Evolutionary conservation across 2,329 filamentous ascomycete species (phyloP), one percentile per base, ranked within the genome.

Genomic region (Exophiala calicioides): DNA sequence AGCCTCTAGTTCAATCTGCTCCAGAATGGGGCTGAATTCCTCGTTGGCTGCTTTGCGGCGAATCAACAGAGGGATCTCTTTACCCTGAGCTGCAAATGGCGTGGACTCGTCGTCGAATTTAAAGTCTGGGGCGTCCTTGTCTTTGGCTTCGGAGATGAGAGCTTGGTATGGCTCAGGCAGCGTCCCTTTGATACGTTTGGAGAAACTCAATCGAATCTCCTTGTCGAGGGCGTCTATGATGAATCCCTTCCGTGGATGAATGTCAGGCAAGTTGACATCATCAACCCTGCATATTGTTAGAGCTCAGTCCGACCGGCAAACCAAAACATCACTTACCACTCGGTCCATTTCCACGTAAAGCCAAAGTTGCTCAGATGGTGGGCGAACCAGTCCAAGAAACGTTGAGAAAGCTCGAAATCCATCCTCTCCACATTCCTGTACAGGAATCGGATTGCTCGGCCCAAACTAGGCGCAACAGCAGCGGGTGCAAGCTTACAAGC

Each of bases 341-440:
- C 93, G 12, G 86, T 85, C 93, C 93, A 98, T 70, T 97, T 97
- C 93, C 93, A 98, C 7, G 93, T 93, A 66, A 97, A 98, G 42
- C 95, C 93, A 65, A 98, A 98, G 72, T 98, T 98, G 71, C 90
- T 96, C 57, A 98, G 73, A 72, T 98, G 93, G 66, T 98, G 93
- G 13, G 91, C 81, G 64, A 98, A 98, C 93, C 93, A 98, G 66
- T 97, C 91, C 64, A 95, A 76, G 70, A 97, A 97, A 19, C 93
- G 82, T 61, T 90, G 86, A 45, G 76, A 79, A 32, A 98, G 73
- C 68, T 97, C 90, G 36, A 96, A 75, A 62, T 98, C 93, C 75
- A 97, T 83, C 2, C 78, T 80, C 49, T 89, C 84, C 7, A 88
- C 75, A 64, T 86, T 90, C 53, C 87, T 82, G 73, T 95, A 98